Percentiles rank a stretch among this genome's conserved stretches.
Evolutionary conservation across 106 monocot species (phyloP).

Genomic region (Acanthochlamys bracteata): DNA sequence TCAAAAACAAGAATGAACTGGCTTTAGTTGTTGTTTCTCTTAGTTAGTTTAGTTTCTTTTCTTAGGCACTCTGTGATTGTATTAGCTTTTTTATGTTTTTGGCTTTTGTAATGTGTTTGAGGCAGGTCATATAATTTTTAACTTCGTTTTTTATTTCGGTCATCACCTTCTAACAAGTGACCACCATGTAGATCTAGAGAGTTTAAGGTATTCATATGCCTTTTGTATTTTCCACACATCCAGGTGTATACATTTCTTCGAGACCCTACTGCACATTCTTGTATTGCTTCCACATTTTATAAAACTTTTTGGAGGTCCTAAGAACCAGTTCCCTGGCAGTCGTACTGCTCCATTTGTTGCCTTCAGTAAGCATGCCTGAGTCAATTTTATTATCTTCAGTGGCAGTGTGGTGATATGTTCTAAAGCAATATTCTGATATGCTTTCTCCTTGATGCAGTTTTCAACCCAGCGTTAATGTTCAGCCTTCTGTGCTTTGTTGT

Average conservation of each 20-base stretch:
- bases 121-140: no score
- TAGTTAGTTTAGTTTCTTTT: no score
- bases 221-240: not conserved
- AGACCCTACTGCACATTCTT: conserved; percentile 53
- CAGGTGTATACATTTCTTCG: conserved; percentile 88
- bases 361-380: conserved; percentile 42
- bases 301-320: conserved; percentile 58
- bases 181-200: no score
- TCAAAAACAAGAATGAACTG: no score
- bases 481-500: conserved; percentile 82
- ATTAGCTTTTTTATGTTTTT: no score
- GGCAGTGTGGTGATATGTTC: no score
- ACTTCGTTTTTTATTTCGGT: no score
- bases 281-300: conserved; percentile 61
- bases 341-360: conserved; percentile 66
- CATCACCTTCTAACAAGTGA: no score
- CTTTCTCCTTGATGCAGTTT: conserved; percentile 41
- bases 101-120: no score
- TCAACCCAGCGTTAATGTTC: conserved; percentile 72
- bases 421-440: not conserved
- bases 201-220: no score
- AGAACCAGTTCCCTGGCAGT: conserved; percentile 45
- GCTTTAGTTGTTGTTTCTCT: no score
- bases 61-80: no score
- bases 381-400: not conserved